Percentiles rank a stretch among this genome's conserved stretches.
These are phyloP conservation scores for Aulographum hederae DNA, from an alignment of 2,329 filamentous ascomycete species.

Conservation along the genomic window DNA sequence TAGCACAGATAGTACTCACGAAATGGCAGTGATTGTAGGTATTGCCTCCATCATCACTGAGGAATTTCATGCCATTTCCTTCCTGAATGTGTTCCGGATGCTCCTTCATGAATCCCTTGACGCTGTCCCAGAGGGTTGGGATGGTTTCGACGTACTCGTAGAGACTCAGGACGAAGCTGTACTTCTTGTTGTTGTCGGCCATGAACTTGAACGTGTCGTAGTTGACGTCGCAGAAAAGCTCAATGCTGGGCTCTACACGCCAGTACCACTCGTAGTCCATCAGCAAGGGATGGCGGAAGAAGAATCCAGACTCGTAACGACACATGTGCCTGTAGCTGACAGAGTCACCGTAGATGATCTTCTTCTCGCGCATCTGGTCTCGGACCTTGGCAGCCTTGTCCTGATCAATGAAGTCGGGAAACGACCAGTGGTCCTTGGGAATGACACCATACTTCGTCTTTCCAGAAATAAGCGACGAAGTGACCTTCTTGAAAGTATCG, in stretches of 20 bases:
- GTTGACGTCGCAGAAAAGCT: constrained; percentile 88
- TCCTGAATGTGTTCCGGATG: constrained; percentile 75
- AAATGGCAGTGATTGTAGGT: constrained; percentile 97
- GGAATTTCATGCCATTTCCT: constrained; percentile 75
- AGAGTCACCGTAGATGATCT: constrained; percentile 97
- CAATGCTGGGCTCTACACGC: constrained; percentile 93
- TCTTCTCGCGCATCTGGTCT: constrained; percentile 80
- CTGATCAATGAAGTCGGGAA: constrained; percentile 88
- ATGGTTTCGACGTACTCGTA: constrained; percentile 97
- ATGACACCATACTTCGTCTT: constrained; percentile 85
- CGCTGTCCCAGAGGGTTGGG: constrained; percentile 84
- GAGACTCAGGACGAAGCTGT: constrained; percentile 87
- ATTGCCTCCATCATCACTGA: constrained; percentile 80
- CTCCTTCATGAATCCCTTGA: constrained; percentile 82
- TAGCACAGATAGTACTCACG: constrained; percentile 34
- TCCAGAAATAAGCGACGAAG: constrained; percentile 74
- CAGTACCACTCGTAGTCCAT: constrained; percentile 98
- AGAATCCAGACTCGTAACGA: constrained; percentile 96
- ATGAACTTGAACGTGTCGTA: constrained; percentile 96
- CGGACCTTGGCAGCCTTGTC: constrained; percentile 80
- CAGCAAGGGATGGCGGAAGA: constrained; percentile 91
- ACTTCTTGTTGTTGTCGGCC: constrained; percentile 93
- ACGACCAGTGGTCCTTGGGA: constrained; percentile 87
- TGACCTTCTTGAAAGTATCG: constrained; percentile 83
- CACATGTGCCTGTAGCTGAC: constrained; percentile 99